Base-by-base conservation (phyloP, 169 alveolate species). In the Plasmodium coatneyi region DNA sequence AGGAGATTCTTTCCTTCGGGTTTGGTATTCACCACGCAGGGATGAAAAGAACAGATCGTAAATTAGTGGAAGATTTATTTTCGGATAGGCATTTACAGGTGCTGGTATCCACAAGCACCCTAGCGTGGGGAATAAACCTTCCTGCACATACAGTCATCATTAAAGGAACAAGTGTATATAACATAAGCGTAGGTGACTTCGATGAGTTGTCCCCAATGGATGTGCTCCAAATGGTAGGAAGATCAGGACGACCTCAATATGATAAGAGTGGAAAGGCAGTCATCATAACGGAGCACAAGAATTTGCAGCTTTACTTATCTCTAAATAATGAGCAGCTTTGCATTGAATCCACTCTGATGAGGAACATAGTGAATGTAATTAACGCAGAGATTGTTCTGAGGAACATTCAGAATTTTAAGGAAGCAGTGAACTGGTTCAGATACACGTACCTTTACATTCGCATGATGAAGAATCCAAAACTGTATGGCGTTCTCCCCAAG, bases 1-100 rank as follows among this genome's bases (percentile, higher is more conserved):
- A 98, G 93, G 99, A 99, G 78, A 93, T 99, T 79, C 95, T 99
- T 66, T 99, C 99, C 2, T 98, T 96, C 92, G 99, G 99, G 52
- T 95, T 99, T 80, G 99, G 99, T 0, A 98, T 99, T 72, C 99
- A 99, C 96, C 99, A 99, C 96, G 99, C 99, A 12, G 99, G 99
- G 2, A 97, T 99, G 60, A 96, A 98, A 22, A 96, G 99, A 72
- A 97, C 98, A 19, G 99, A 99, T 96, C 93, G 99, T 39, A 96
- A 97, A 87, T 96, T 98, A 46, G 99, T 99, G 1, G 99, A 99
- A 97, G 99, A 98, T 82, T 96, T 99, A 72, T 99, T 99, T 95
- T 98, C 99, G 28, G 99, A 98, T 92, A 97, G 98, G 71, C 99
- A 98, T 93, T 96, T 99, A 28, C 98, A 98, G 95, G 99, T 99